These are phyloP conservation scores for Anisodus tanguticus DNA, from an alignment of 257 asterid genomes.

Conservation along the genomic window DNA sequence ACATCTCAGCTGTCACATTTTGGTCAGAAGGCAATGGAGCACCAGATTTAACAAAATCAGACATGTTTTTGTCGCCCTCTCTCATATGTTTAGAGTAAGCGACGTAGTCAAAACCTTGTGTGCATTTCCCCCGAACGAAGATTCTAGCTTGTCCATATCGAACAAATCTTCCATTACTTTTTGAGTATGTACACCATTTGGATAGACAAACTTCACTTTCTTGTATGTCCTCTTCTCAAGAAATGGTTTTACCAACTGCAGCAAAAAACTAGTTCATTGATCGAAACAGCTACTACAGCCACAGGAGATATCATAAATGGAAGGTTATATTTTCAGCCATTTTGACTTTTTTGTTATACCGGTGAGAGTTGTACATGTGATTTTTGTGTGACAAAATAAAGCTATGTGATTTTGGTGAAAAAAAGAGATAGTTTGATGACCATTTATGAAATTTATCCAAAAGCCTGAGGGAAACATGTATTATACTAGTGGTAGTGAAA, in stretches of 20 bases:
- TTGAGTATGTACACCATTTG: slow-evolving; percentile 50
- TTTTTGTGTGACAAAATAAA: no score
- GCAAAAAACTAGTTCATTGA: background rate
- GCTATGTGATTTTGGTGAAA: no score
- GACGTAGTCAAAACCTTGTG: slow-evolving; percentile 38
- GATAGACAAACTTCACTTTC: slow-evolving; percentile 64
- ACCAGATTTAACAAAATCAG: slow-evolving; percentile 35
- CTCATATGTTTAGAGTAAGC: slow-evolving; percentile 56
- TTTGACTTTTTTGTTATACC: no score
- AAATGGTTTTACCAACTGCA: slow-evolving; percentile 71
- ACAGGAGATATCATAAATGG: no score
- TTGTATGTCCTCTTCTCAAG: slow-evolving; percentile 65
- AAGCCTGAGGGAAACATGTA: no score
- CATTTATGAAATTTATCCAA: no score
- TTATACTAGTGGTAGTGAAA: no score
- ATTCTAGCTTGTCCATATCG: slow-evolving; percentile 54
- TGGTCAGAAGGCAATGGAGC: slow-evolving; percentile 43
- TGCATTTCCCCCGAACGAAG: slow-evolving; percentile 54
- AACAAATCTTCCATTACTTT: slow-evolving; percentile 61
- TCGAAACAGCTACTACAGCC: no score
- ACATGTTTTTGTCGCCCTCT: slow-evolving; percentile 50
- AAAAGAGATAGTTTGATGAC: no score
- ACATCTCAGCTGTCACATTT: slow-evolving; percentile 30
- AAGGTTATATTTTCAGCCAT: no score
- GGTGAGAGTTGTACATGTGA: no score